Percentiles rank a stretch among this genome's conserved stretches.
Conservation (phyloP, 1,139 yeast species). For the Debaryomyces psychrophilus region DNA sequence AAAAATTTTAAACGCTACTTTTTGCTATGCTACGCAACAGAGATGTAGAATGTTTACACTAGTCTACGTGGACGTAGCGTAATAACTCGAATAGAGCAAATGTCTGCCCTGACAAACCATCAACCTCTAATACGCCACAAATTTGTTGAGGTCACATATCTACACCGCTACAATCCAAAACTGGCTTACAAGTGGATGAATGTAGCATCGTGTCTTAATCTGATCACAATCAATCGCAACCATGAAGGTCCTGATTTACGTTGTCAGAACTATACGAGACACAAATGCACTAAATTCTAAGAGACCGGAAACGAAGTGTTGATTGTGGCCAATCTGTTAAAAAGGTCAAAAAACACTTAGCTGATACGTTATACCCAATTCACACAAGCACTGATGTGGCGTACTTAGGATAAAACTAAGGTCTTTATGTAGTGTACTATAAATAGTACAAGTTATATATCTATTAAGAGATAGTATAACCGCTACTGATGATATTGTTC, state of each 20-base stretch:
- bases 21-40: neutral
- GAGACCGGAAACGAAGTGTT: conserved; percentile 78
- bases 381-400: conserved; percentile 41
- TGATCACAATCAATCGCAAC: conserved; percentile 29
- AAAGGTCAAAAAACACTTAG: conserved; percentile 62
- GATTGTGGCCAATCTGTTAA: conserved; percentile 66
- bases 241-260: conserved; percentile 19
- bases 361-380: conserved; percentile 43
- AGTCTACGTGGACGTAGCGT: no score
- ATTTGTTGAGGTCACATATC: neutral
- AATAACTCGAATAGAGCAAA: no score
- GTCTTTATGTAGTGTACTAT: conserved; percentile 55
- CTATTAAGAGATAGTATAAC: conserved; percentile 66
- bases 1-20: conserved; percentile 3
- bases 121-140: neutral
- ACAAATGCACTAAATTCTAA: conserved; percentile 53
- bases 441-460: conserved; percentile 47
- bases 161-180: neutral
- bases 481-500: conserved; percentile 63
- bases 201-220: conserved; percentile 57
- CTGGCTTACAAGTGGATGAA: conserved; percentile 17
- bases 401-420: conserved; percentile 41
- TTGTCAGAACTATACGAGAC: conserved; percentile 31
- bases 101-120: neutral
- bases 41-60: neutral